phyloP scores from a whole-genome alignment of 768 basidiomycete species.

The Leccinum incarnatum region DNA sequence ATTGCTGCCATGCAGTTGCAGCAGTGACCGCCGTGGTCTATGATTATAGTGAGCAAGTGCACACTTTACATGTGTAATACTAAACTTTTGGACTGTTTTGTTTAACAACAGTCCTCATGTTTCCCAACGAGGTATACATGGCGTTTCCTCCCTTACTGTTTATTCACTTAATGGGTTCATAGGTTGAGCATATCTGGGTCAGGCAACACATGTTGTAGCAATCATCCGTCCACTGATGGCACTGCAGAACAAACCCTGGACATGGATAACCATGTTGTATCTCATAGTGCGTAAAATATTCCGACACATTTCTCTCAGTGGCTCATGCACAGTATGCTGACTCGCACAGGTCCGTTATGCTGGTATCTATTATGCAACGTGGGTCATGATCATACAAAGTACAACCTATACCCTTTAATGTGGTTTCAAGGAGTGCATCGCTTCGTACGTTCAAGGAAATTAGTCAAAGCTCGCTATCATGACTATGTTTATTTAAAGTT shows the following conservation, averaged over 20 bases:
- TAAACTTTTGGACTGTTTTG: not conserved
- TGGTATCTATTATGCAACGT: too few relatives aligned
- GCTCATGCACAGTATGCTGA: not conserved
- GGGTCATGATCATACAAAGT: too few relatives aligned
- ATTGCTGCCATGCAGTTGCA: too few relatives aligned
- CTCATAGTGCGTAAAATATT: not conserved
- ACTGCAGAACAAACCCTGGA: not conserved
- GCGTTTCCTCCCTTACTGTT: not conserved
- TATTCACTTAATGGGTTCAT: not conserved
- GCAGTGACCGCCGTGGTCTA: too few relatives aligned
- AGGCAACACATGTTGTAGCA: not conserved
- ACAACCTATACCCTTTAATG: too few relatives aligned
- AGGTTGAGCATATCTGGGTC: not conserved
- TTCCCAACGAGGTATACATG: not conserved
- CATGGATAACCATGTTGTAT: not conserved
- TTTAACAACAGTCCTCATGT: not conserved
- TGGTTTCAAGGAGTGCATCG: too few relatives aligned
- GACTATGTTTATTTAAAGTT: too few relatives aligned
- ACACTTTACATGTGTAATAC: not conserved
- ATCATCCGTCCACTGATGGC: not conserved
- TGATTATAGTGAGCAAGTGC: too few relatives aligned
- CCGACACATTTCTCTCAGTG: not conserved
- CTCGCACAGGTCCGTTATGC: too few relatives aligned
- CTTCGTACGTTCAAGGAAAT: too few relatives aligned
- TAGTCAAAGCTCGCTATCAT: too few relatives aligned